Evolutionary conservation across 176 grass and related monocot genomes (phyloP).

Genomic region (Saccharum spontaneum): DNA sequence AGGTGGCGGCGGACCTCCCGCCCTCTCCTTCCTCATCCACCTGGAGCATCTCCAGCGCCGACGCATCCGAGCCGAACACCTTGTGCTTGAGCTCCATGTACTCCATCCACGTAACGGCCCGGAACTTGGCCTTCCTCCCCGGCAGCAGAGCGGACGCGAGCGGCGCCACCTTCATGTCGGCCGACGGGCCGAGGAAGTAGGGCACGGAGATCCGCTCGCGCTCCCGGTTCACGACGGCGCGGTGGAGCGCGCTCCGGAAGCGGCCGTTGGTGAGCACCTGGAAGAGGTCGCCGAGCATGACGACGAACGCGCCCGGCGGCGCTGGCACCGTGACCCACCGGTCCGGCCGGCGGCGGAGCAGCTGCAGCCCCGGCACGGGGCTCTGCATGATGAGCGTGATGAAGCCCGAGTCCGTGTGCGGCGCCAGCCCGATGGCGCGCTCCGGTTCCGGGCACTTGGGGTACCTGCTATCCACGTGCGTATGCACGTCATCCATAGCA

Average conservation of each 20-base stretch:
- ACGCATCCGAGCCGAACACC: not conserved
- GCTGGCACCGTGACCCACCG: slow-evolving; percentile 68
- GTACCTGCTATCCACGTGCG: slow-evolving; percentile 24
- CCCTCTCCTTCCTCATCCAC: not conserved
- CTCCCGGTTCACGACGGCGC: slow-evolving; percentile 52
- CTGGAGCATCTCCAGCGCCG: slow-evolving; percentile 6
- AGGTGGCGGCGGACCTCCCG: not conserved
- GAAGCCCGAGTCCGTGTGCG: slow-evolving; percentile 70
- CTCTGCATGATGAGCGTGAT: slow-evolving; percentile 57
- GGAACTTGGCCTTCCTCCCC: slow-evolving; percentile 2
- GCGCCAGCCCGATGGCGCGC: slow-evolving; percentile 50
- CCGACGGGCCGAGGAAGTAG: slow-evolving; percentile 49
- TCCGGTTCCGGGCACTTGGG: slow-evolving; percentile 59
- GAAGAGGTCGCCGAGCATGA: slow-evolving; percentile 55
- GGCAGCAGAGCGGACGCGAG: slow-evolving; percentile 1
- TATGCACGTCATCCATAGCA: not conserved
- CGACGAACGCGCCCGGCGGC: slow-evolving; percentile 25
- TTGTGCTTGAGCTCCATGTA: slow-evolving; percentile 30
- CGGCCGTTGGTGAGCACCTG: slow-evolving; percentile 60
- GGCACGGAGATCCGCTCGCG: slow-evolving; percentile 41
- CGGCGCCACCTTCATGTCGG: slow-evolving; percentile 41
- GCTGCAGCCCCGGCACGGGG: slow-evolving; percentile 53
- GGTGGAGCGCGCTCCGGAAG: slow-evolving; percentile 53
- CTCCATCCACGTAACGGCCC: slow-evolving; percentile 49
- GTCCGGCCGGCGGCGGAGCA: slow-evolving; percentile 28